Base-by-base conservation (phyloP, 192 early-diverging fungal species). In the Coemansia sp. region DNA sequence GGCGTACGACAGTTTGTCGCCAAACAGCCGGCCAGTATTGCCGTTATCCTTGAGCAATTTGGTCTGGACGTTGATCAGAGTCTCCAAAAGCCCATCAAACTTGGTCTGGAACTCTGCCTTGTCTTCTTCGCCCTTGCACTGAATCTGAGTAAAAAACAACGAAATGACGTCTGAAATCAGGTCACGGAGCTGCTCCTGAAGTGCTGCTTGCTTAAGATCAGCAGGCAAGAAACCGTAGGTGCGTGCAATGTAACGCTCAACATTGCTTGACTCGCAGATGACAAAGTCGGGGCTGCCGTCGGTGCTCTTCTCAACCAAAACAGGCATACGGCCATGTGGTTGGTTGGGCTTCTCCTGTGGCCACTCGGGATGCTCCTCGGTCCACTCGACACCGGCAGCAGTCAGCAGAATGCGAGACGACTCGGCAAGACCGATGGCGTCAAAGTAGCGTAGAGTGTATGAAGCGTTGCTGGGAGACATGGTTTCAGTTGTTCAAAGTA, bases 161-260 rank as follows among this genome's bases (percentile, higher is more conserved):
- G 54, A 37, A 59, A n/a, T 7, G 6, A 65, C 53, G 19, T 69
- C 75, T 1, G 32, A 17, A 8, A 62, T 50, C 14, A 54, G 50
- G 51, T 70, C 54, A 27, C 58, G 62, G 22, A 67, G 55, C 51
- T 64, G 54, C n/a, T 67, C 45, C 50, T 73, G 70, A 2, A 39
- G 43, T 6, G 72, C 74, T 2, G 79, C 67, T 27, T 82, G 66
- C 48, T 71, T 70, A 10, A 49, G 60, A 23, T 62, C 63, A 2
- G 47, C 32, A 9, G 77, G 76, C 49, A 69, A 24, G 29, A 81
- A 66, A 22, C 68, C 75, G 54, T 82, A 83, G 62, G 70, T 79
- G 63, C 59, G 49, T 5, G 82, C 62, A 6, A 86, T 61, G 43
- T 85, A 85, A 47, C 85, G 83, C 53, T 81, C 82, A 43, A 86